A percentile compares a stretch with the other conserved stretches of the same genome.
Evolutionary conservation across 148 eudicot genomes (phyloP).

Genomic region (Vaccinium corymbosum): DNA sequence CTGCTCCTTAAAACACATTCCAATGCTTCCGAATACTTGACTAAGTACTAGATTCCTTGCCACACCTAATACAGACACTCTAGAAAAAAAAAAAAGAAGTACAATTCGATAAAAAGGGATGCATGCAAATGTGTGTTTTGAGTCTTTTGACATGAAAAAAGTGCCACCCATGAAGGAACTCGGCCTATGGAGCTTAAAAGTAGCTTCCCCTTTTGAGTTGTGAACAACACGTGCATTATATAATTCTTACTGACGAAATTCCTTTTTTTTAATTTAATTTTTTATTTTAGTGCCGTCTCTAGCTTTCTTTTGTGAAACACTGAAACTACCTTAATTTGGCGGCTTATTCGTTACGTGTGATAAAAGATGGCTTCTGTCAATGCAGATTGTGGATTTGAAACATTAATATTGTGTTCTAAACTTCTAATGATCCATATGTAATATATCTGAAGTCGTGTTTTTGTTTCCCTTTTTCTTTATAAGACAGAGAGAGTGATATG

Average conservation of each 20-base stretch:
- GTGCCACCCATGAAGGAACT: too few relatives aligned
- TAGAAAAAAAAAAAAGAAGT: too few relatives aligned
- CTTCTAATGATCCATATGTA: not conserved
- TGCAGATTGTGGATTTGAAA: not conserved
- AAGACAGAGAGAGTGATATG: not conserved
- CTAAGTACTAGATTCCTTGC: too few relatives aligned
- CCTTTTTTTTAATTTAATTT: not conserved
- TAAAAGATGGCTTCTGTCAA: not conserved
- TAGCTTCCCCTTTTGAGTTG: too few relatives aligned
- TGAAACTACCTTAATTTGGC: not conserved
- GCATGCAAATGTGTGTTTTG: too few relatives aligned
- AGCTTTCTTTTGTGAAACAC: not conserved
- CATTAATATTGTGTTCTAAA: not conserved
- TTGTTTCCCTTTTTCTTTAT: not conserved
- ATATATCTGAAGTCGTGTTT: not conserved
- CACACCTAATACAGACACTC: too few relatives aligned
- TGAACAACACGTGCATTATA: too few relatives aligned
- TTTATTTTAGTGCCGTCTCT: not conserved
- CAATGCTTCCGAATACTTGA: too few relatives aligned
- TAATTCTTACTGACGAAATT: not conserved
- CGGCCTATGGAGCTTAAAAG: too few relatives aligned
- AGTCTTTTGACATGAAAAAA: too few relatives aligned
- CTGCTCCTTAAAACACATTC: too few relatives aligned
- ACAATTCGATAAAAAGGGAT: too few relatives aligned
- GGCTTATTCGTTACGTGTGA: not conserved